Conservation (phyloP, 2,329 filamentous ascomycete species). For the Hymenoscyphus infarciens region DNA sequence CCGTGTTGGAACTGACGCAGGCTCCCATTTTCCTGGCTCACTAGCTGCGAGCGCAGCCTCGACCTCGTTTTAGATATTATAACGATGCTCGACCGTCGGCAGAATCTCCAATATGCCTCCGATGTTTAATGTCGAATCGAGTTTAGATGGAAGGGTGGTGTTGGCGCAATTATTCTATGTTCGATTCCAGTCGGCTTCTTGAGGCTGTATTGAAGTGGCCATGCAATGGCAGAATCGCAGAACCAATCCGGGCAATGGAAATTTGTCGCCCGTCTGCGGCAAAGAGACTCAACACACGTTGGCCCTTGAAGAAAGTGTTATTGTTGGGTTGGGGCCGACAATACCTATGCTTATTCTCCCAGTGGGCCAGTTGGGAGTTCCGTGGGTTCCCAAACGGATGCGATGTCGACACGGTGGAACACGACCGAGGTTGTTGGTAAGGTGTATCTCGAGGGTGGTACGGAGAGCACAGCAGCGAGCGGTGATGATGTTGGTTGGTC, state of each 20-base stretch:
- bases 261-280: conserved; percentile 25
- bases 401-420: conserved; percentile 4
- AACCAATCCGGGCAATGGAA: conserved; percentile 15
- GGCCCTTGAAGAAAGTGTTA: conserved; percentile 20
- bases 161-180: neutral
- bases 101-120: neutral
- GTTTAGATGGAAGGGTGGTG: neutral
- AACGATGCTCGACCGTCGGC: conserved; percentile 1
- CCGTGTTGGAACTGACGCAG: conserved; percentile 81
- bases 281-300: conserved; percentile 26
- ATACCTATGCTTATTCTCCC: neutral
- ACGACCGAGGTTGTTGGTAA: neutral
- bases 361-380: conserved; percentile 6
- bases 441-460: neutral
- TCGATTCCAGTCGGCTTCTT: neutral
- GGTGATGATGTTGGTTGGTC: neutral
- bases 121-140: neutral
- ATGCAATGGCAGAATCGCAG: conserved; percentile 14
- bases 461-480: neutral
- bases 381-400: conserved; percentile 4
- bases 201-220: conserved; percentile 1
- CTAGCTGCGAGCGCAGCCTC: conserved; percentile 32
- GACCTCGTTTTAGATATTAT: conserved; percentile 19
- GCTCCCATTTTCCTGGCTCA: conserved; percentile 66
- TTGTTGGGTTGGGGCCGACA: conserved; percentile 1